Percentiles rank a stretch among this genome's conserved stretches.
Evolutionary conservation across 2,329 filamentous ascomycete genomes (phyloP).

Genomic region (Neobulgaria alba): DNA sequence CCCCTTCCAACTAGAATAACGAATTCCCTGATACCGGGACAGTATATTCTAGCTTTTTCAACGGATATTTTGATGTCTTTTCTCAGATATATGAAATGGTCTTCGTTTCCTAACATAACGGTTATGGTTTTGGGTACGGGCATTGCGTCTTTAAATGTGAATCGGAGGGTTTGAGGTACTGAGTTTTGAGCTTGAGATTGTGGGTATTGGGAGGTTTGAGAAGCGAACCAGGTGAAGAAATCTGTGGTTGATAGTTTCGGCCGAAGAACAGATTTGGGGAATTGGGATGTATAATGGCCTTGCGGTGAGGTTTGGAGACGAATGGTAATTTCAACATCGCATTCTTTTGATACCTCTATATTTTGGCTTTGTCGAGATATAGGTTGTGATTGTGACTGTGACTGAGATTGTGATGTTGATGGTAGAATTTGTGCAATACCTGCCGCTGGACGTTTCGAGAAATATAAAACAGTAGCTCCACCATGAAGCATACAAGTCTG

Average conservation of each 20-base stretch:
- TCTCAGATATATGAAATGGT: conserved; percentile 9
- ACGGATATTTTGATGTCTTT: conserved; percentile 8
- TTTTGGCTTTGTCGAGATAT: not conserved
- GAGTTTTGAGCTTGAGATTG: not conserved
- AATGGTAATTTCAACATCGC: conserved; percentile 8
- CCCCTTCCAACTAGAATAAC: no score
- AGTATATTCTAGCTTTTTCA: no score
- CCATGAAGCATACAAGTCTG: conserved; percentile 12
- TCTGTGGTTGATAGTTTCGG: conserved; percentile 5
- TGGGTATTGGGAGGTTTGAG: not conserved
- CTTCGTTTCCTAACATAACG: conserved; percentile 6
- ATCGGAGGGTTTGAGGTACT: not conserved
- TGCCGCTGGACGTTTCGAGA: not conserved
- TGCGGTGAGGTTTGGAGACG: conserved; percentile 3
- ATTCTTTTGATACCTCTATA: no score
- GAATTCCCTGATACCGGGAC: no score
- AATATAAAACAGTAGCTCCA: conserved; percentile 6
- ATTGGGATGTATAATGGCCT: conserved; percentile 3
- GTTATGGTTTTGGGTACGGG: conserved; percentile 3
- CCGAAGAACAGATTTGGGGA: conserved; percentile 6
- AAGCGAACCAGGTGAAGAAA: conserved; percentile 8
- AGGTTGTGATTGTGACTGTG: not conserved
- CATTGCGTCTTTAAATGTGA: conserved; percentile 12
- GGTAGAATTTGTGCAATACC: not conserved
- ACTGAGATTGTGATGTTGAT: not conserved